Evolutionary conservation across 177 flowering plant genomes (phyloP), one percentile per base, ranked within the genome.

Genomic region (Vitis hybrid): DNA sequence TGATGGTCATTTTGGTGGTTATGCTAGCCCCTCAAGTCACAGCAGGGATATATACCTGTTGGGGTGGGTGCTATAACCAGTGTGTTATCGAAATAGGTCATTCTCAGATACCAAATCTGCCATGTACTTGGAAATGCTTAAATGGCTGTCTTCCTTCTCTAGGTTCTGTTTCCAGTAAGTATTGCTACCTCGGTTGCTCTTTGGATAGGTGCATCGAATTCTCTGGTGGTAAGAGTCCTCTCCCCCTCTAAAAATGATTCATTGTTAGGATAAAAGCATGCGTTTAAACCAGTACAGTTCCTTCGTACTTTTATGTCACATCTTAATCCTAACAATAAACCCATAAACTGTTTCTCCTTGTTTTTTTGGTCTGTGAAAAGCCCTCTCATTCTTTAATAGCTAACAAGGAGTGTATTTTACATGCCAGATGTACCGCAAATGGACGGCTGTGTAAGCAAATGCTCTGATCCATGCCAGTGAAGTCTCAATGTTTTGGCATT

Each of bases 61-160:
- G 62, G 62, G 62, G 62, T 21, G 62, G 62, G 15, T 59, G 62
- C 62, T 59, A 59, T 31, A 59, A 59, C 33, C 13, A 21, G 62
- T 59, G 62, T 59, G 22, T 21, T 22, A 13, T 59, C 33, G 3
- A 10, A 14, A 21, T 10, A 18, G 62, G 62, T 0, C 62, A 59
- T 10, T 21, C 62, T 59, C 22, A n/a, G 31, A 4, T 9, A 11
- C 4, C 62, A 1, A 59, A 26, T 29, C 9, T 13, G 33, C 62
- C 62, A 19, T 59, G 62, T 31, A 18, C 33, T 22, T 19, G 11
- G 33, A 59, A 10, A 3, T 59, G 62, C 62, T 12, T 59, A 10
- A 26, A 59, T 3, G 62, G 26, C 5, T 59, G 62, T 31, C 12
- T 4, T n/a, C 62, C 33, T 26, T 19, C 62, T 59, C 26, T n/a